Percentiles rank a stretch among this genome's conserved stretches.
phyloP scores from a whole-genome alignment of 495 filamentous ascomycete genomes.

The Daldinia bambusicola region DNA sequence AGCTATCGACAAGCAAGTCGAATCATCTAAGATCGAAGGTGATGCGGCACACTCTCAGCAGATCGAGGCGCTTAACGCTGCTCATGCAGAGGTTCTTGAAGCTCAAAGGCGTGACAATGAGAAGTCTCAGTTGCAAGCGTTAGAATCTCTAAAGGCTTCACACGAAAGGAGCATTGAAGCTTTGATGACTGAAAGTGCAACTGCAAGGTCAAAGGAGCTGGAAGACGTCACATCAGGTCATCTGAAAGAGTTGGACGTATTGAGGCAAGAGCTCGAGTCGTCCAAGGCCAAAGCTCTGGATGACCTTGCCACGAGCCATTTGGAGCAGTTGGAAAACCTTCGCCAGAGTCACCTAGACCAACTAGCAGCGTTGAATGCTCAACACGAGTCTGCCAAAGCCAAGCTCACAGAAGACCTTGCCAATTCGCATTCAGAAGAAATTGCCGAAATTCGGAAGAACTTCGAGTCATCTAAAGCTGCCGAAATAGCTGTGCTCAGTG shows the following conservation, averaged over 20 bases:
- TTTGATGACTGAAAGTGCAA: conserved; percentile 41
- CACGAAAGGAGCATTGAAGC: conserved; percentile 44
- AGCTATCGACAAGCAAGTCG: conserved; percentile 44
- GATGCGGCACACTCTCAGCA: conserved; percentile 41
- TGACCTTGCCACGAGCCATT: conserved; percentile 28
- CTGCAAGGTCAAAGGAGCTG: conserved; percentile 37
- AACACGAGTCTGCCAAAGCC: conserved; percentile 34
- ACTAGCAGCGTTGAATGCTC: conserved; percentile 24
- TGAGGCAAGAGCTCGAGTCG: conserved; percentile 39
- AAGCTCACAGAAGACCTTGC: conserved; percentile 36
- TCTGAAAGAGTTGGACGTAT: conserved; percentile 37
- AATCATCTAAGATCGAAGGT: conserved; percentile 48
- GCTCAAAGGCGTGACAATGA: conserved; percentile 47
- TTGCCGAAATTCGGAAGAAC: conserved; percentile 32
- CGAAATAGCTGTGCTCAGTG: conserved; percentile 32
- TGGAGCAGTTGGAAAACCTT: conserved; percentile 32
- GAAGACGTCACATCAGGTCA: conserved; percentile 37
- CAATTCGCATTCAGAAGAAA: conserved; percentile 27
- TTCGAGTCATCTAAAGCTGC: conserved; percentile 31
- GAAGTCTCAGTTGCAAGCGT: conserved; percentile 42
- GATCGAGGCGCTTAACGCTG: conserved; percentile 48
- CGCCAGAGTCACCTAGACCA: conserved; percentile 29
- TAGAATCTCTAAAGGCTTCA: conserved; percentile 45
- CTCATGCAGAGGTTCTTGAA: conserved; percentile 45
- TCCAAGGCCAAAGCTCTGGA: conserved; percentile 30